Conservation (phyloP, 1,284 basidiomycete genomes). For the Tilletia horrida region DNA sequence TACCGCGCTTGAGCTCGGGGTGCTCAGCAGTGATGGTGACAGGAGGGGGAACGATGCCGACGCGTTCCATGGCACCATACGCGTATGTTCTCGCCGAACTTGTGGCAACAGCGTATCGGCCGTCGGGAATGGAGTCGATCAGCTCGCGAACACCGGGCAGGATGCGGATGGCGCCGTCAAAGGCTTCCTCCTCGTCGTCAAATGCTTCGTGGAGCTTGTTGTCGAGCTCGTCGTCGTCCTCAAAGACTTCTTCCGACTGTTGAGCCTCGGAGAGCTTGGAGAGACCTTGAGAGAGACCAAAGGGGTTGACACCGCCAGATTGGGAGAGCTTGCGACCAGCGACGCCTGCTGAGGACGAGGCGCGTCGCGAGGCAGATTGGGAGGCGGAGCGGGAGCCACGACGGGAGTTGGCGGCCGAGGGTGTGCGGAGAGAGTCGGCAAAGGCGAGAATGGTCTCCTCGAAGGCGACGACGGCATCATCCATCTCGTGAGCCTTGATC, state of each 20-base stretch:
- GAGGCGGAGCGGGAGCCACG: conserved; percentile 56
- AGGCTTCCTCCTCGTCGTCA: conserved; percentile 60
- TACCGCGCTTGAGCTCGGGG: conserved; percentile 56
- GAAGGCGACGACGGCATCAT: conserved; percentile 19
- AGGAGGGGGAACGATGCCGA: conserved; percentile 68
- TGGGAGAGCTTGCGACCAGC: conserved; percentile 56
- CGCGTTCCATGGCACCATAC: conserved; percentile 69
- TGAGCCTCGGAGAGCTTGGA: conserved; percentile 22
- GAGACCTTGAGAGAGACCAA: conserved; percentile 15
- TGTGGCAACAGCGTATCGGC: conserved; percentile 70
- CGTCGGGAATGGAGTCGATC: conserved; percentile 68
- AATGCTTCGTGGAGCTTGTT: conserved; percentile 55
- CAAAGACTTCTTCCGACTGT: conserved; percentile 56
- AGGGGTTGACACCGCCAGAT: conserved; percentile 38
- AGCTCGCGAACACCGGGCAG: conserved; percentile 70
- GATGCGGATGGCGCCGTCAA: conserved; percentile 61
- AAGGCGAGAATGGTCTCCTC: conserved; percentile 18
- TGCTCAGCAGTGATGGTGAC: conserved; percentile 78
- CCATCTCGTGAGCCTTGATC: conserved; percentile 55
- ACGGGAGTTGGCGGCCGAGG: conserved; percentile 33
- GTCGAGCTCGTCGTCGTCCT: conserved; percentile 58
- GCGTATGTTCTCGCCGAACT: conserved; percentile 73
- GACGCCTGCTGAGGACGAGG: conserved; percentile 59
- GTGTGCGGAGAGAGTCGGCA: conserved; percentile 33
- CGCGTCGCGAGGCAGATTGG: conserved; percentile 22